Evolutionary conservation across 2,329 filamentous ascomycete species (phyloP), one percentile per base, ranked within the genome.

Genomic region (Aspergillus glaucus): DNA sequence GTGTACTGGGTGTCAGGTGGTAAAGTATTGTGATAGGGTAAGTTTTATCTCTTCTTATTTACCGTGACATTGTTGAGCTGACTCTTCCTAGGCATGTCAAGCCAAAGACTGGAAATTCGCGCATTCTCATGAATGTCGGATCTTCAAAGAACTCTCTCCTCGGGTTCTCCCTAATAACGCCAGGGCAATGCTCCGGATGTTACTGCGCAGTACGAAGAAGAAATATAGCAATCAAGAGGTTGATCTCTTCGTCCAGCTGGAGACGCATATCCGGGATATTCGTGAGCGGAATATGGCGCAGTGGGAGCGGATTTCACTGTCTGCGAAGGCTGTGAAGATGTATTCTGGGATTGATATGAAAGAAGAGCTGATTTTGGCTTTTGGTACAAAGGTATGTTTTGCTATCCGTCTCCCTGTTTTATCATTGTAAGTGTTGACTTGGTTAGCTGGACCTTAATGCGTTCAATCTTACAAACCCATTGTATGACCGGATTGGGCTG

Each of bases 1-100:
- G 21, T 85, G 82, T 59, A 75, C 75, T 3, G 78, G 78, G 6
- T 85, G 82, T 58, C 75, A 74, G 49, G 67, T 75, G 28, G 75
- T 82, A 2, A 76, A 71, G 54, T 85, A 84, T 61, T 85, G 82
- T 62, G 74, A 75, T 54, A 80, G 76, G 71, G 80, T 82, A 61
- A 44, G 71, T 62, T 46, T 34, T 3, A 24, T 40, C 4, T 47
- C 32, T 15, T 37, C 45, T 44, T 21, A 24, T 45, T 24, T 37
- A 14, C 32, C 40, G 4, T 12, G 40, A 22, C 15, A 50, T 19
- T 44, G 40, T 45, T 51, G n/a, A 22, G 19, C 10, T 36, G 19
- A 12, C 4, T 15, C 14, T 28, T 34, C 22, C n/a, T 26, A 84
- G 79, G 66, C 59, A 24, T 86, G 82, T 60, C 82, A 86, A 67